A percentile compares a stretch with the other conserved stretches of the same genome.
phyloP scores from a whole-genome alignment of 257 asterid genomes.

The Cruciata laevipes region DNA sequence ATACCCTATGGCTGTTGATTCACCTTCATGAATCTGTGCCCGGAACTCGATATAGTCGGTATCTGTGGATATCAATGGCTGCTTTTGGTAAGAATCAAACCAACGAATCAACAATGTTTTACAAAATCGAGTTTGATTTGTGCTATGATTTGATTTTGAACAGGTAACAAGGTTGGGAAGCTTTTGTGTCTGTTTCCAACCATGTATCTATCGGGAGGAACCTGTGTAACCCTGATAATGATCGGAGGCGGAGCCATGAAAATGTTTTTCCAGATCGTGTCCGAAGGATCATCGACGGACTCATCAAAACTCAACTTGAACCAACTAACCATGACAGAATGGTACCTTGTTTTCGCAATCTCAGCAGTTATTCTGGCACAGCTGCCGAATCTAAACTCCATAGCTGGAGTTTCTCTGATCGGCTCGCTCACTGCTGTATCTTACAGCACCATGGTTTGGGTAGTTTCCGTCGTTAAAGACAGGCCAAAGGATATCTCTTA shows the following conservation, averaged over 20 bases:
- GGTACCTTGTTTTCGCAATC: slow-evolving; percentile 62
- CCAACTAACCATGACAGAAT: slow-evolving; percentile 41
- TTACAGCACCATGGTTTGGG: slow-evolving; percentile 69
- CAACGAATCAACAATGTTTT: neutral
- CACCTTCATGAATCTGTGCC: slow-evolving; percentile 70
- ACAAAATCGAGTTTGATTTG: neutral
- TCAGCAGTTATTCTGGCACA: slow-evolving; percentile 60
- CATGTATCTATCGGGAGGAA: slow-evolving; percentile 81
- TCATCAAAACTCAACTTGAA: slow-evolving; percentile 15
- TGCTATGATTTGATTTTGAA: neutral
- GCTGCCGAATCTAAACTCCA: slow-evolving; percentile 84
- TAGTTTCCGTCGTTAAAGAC: slow-evolving; percentile 44
- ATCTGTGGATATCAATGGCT: slow-evolving; percentile 66
- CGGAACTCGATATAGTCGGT: slow-evolving; percentile 73
- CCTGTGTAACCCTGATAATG: slow-evolving; percentile 77
- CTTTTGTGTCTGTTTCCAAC: slow-evolving; percentile 67
- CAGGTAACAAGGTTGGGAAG: slow-evolving; percentile 70
- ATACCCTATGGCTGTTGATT: slow-evolving; percentile 71
- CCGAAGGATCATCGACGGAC: slow-evolving; percentile 17
- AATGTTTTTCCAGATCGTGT: slow-evolving; percentile 46
- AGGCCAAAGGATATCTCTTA: slow-evolving; percentile 46
- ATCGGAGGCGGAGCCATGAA: slow-evolving; percentile 74
- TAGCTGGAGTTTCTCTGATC: slow-evolving; percentile 68
- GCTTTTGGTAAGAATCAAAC: slow-evolving; percentile 52
- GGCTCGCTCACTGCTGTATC: slow-evolving; percentile 68